Evolutionary conservation across 768 basidiomycete genomes (phyloP).

Genomic region (Rhodocollybia butyracea): DNA sequence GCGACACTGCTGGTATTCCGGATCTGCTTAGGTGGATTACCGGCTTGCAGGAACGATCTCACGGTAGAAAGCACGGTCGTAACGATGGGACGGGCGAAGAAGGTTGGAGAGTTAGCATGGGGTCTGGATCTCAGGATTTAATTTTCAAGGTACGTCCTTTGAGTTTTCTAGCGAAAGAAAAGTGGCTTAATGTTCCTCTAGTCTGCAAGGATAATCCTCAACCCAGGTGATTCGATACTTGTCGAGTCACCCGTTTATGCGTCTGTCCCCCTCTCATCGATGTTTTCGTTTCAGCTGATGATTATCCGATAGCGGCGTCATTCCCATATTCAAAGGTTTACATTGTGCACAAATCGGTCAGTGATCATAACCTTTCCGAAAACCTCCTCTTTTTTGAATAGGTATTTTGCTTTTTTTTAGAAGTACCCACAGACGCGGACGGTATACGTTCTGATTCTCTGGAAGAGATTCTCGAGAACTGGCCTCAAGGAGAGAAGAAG

Average conservation of each 20-base stretch:
- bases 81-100: constrained; percentile 25
- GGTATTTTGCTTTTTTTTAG: constrained; percentile 31
- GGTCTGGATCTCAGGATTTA: constrained; percentile 85
- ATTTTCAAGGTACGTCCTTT: constrained; percentile 68
- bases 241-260: constrained; percentile 83
- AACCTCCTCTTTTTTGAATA: neutral
- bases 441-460: constrained; percentile 65
- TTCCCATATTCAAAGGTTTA: constrained; percentile 58
- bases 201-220: constrained; percentile 69
- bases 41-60: constrained; percentile 66
- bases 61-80: constrained; percentile 50
- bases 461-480: constrained; percentile 62
- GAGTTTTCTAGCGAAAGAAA: neutral
- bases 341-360: constrained; percentile 58
- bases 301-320: constrained; percentile 47
- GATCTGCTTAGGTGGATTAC: constrained; percentile 66
- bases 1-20: constrained; percentile 65
- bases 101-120: constrained; percentile 77
- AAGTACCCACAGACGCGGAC: constrained; percentile 72
- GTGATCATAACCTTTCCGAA: constrained; percentile 14
- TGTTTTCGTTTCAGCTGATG: constrained; percentile 11
- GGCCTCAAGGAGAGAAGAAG: constrained; percentile 68
- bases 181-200: constrained; percentile 24
- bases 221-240: constrained; percentile 77
- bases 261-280: constrained; percentile 32